Evolutionary conservation across 2,329 filamentous ascomycete genomes (phyloP).

Genomic region (Coleophoma eucalyptorum): DNA sequence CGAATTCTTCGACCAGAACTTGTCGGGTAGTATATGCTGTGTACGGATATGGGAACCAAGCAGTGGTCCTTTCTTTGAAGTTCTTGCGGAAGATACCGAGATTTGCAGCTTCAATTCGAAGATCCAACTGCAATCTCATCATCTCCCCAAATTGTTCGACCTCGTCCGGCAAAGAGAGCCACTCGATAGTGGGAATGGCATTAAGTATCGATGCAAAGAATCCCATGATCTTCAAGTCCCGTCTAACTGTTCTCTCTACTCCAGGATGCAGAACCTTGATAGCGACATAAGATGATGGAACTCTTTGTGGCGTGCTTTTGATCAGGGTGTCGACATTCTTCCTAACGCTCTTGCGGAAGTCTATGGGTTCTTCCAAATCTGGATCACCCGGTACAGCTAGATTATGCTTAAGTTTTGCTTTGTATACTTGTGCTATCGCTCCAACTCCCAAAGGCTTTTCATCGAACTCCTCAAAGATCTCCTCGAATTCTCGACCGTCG

Average conservation of each 20-base stretch:
- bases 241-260: constrained; percentile 84
- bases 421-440: constrained; percentile 97
- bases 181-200: constrained; percentile 88
- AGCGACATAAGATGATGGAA: constrained; percentile 89
- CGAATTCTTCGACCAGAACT: constrained; percentile 92
- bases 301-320: constrained; percentile 79
- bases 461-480: constrained; percentile 95
- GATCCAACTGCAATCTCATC: constrained; percentile 96
- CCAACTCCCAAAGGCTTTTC: constrained; percentile 87
- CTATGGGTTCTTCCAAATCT: constrained; percentile 49
- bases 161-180: constrained; percentile 94
- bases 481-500: constrained; percentile 71
- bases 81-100: constrained; percentile 83
- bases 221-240: constrained; percentile 89
- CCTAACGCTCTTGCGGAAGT: constrained; percentile 64
- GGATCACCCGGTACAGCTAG: constrained; percentile 61
- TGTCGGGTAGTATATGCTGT: constrained; percentile 87
- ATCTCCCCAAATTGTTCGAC: constrained; percentile 93
- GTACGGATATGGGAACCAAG: constrained; percentile 97
- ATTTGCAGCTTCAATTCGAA: constrained; percentile 92
- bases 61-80: constrained; percentile 83
- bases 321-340: constrained; percentile 82
- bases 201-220: constrained; percentile 87
- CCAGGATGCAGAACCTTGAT: constrained; percentile 93
- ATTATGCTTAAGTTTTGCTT: constrained; percentile 81